Evolutionary conservation across 1,139 yeast genomes (phyloP), one percentile per base, ranked within the genome.

Genomic region (Suhomyces wounanorum): DNA sequence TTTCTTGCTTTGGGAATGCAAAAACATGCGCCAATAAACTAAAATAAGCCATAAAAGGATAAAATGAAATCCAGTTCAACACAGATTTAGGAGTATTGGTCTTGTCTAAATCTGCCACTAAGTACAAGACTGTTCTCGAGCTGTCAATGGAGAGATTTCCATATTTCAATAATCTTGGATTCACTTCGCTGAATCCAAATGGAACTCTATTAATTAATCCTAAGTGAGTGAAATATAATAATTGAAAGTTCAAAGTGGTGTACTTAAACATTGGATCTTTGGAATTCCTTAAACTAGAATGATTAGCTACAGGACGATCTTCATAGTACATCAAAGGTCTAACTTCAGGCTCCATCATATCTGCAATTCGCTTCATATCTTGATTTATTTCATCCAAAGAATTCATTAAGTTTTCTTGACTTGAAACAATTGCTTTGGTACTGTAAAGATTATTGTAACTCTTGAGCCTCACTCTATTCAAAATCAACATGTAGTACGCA

Each of bases 21-120:
- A 44, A 16, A 3, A 38, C 40, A 43, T 54, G 52, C 2, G 52
- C 52, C 14, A 52, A 25, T n/a, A 54, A 28, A 28, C 50, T 44
- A 31, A 49, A 45, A 30, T 39, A 54, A 3, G 55, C 52, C 47
- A 50, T 46, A 31, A 68, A 63, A 0, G 76, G 74, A 49, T 62
- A 70, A 47, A 62, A 66, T 35, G 65, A 55, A 18, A 68, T 55
- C 76, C 76, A 71, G 45, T 66, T 67, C 35, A 60, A 52, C 43
- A 66, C 66, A 1, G 73, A 58, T 23, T 60, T 56, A 1, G 70
- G 64, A 0, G 62, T 47, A 1, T 51, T 53, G 7, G 52, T 47
- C 14, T 37, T 50, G 26, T 54, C 51, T 37, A 51, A 44, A 13
- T 47, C 53, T 8, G 48, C 39, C 3, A 49, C 51, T 25, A 56